Evolutionary conservation across 306 rosid genomes (phyloP).

Genomic region (Pyrus bretschneideri): DNA sequence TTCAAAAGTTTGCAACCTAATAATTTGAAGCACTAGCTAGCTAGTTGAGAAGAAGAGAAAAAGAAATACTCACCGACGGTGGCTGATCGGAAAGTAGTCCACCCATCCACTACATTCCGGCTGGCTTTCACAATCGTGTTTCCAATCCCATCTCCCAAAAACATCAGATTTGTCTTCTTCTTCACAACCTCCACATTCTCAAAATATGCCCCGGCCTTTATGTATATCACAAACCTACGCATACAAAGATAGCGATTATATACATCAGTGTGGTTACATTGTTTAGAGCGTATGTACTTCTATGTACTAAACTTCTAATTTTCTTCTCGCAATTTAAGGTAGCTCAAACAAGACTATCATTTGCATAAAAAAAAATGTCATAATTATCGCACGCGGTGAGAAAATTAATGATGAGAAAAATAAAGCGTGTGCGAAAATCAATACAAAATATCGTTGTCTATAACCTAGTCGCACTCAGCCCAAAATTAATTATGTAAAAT

Average conservation of each 20-base stretch:
- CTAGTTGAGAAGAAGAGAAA: too few relatives aligned
- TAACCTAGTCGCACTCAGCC: too few relatives aligned
- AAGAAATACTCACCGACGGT: conserved; percentile 59
- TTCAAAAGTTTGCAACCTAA: background rate
- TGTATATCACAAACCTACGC: conserved; percentile 64
- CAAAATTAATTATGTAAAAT: background rate
- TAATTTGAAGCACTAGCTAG: background rate
- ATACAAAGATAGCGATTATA: background rate
- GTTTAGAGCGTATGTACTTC: too few relatives aligned
- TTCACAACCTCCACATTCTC: conserved; percentile 81
- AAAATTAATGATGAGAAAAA: too few relatives aligned
- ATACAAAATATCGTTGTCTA: too few relatives aligned
- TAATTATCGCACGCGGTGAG: too few relatives aligned
- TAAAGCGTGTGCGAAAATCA: too few relatives aligned
- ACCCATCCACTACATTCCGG: conserved; percentile 71
- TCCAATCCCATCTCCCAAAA: conserved; percentile 81
- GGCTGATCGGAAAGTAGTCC: conserved; percentile 89
- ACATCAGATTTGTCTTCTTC: conserved; percentile 63
- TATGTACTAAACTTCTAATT: too few relatives aligned
- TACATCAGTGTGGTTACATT: too few relatives aligned
- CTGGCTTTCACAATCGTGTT: conserved; percentile 68
- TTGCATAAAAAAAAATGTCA: too few relatives aligned
- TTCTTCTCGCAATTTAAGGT: too few relatives aligned
- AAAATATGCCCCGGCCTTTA: conserved; percentile 69
- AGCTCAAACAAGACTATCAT: too few relatives aligned